Percentiles rank a stretch among this genome's conserved stretches.
phyloP scores from a whole-genome alignment of 2,329 filamentous ascomycete genomes.

The Phyllosticta capitalensis region DNA sequence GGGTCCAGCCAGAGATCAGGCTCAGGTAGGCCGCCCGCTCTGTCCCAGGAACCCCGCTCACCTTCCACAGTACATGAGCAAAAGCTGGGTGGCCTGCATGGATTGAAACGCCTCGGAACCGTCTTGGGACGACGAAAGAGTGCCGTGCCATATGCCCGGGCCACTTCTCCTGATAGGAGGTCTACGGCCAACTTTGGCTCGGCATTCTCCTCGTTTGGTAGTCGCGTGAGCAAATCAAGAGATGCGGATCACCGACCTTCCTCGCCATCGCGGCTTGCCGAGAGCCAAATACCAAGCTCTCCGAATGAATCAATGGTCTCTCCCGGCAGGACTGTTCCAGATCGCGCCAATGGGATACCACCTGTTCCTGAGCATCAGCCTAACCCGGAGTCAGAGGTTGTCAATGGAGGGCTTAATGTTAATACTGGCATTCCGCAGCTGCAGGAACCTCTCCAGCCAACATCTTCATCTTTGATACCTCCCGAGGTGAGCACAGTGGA shows the following conservation, averaged over 20 bases:
- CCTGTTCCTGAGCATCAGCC: constrained; percentile 16
- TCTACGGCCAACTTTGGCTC: constrained; percentile 45
- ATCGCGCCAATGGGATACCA: constrained; percentile 24
- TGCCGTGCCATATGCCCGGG: constrained; percentile 24
- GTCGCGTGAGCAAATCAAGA: constrained; percentile 48
- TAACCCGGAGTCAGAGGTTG: constrained; percentile 15
- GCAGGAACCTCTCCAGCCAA: constrained; percentile 27
- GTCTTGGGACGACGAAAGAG: constrained; percentile 27
- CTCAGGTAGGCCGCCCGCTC: constrained; percentile 26
- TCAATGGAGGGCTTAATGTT: constrained; percentile 25
- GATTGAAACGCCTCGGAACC: constrained; percentile 32
- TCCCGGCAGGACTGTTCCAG: constrained; percentile 11
- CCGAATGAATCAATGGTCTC: constrained; percentile 15
- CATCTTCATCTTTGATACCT: constrained; percentile 16
- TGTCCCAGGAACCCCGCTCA: constrained; percentile 6
- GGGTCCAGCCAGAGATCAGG: constrained; percentile 46
- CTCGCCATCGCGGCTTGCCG: constrained; percentile 25
- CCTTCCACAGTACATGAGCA: constrained; percentile 18
- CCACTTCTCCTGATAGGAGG: constrained; percentile 43
- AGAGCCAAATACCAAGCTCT: constrained; percentile 24
- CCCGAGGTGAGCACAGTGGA: constrained; percentile 18
- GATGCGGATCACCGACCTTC: constrained; percentile 41
- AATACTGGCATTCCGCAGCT: constrained; percentile 27
- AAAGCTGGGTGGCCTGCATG: constrained; percentile 26
- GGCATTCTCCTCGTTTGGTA: constrained; percentile 52